Base-by-base conservation (phyloP, 139 green algal genomes). In the Choricystis sp. region DNA sequence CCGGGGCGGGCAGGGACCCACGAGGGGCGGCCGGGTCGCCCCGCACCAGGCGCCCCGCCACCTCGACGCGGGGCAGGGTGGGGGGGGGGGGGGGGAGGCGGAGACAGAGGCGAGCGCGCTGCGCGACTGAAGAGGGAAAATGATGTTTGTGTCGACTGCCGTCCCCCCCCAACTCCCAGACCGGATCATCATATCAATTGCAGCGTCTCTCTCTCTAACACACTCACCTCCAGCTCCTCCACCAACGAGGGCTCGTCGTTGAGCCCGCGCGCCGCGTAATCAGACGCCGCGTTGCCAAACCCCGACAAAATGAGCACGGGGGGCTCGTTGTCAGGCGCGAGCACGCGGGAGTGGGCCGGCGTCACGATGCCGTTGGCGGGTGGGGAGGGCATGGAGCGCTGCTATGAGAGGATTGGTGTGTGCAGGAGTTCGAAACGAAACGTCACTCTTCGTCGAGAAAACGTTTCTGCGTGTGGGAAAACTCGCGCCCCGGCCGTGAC, bases 251-350 rank as follows among this genome's bases (percentile, higher is more conserved):
- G 61, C 26, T 74, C 64, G 4, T 25, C 59, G 25, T 66, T 23
- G 0, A 31, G 69, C 61, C 77, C 77, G 2, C 74, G 74, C 2
- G 63, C 58, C 1, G 57, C 26, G 52, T 86, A 86, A 56, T 86
- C 80, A 2, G n/a, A 19, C 0, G 70, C 60, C 57, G 58, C 40
- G 52, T 86, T 86, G 27, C 80, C 77, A 62, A 86, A 86, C 0
- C 80, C 80, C 3, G 77, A 72, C 23, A 79, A 63, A 5, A 86
- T 70, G 0, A 86, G 66, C 0, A 86, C 26, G 2, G 78, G 75
- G 1, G 57, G 49, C 4, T 67, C 56, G 2, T 26, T 3, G 1
- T 26, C 22, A 0, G 74, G 65, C 20, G 74, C 74, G 4, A 63
- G 25, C 2, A 78, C 68, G 4, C 26, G 29, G 48, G 48, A n/a